A percentile compares a stretch with the other conserved stretches of the same genome.
Conservation (phyloP, 78 protist species). For the Diacronema lutheri region DNA sequence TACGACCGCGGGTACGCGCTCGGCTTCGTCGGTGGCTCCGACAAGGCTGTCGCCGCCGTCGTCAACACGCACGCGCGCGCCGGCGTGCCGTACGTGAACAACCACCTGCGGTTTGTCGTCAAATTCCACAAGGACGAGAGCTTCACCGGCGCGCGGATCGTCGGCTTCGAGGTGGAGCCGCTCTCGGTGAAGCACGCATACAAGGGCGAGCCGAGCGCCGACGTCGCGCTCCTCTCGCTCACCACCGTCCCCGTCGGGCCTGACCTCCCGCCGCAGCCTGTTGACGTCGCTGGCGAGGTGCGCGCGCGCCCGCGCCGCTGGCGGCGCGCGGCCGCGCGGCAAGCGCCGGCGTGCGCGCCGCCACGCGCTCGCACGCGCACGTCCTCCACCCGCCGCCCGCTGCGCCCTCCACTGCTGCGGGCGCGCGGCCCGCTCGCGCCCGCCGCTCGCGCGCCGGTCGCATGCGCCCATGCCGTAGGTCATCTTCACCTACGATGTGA, state of each 20-base stretch:
- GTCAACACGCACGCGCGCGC: neutral
- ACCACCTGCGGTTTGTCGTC: constrained; percentile 49
- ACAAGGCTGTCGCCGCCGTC: neutral
- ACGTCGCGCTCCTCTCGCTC: neutral
- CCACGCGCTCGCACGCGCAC: no score
- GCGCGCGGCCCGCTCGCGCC: no score
- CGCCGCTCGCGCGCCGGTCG: no score
- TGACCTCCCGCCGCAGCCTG: constrained; percentile 6
- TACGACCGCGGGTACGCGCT: constrained; percentile 16
- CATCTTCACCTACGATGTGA: constrained; percentile 14
- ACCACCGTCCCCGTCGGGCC: neutral
- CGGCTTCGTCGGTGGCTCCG: constrained; percentile 15
- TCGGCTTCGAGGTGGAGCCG: constrained; percentile 74
- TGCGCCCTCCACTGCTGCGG: neutral
- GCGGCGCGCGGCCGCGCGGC: neutral
- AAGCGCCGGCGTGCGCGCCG: no score
- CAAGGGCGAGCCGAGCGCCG: neutral
- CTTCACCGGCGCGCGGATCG: constrained; percentile 51
- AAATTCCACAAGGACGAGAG: constrained; percentile 17
- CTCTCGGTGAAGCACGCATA: constrained; percentile 22
- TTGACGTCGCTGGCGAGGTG: neutral
- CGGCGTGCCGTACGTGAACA: constrained; percentile 24
- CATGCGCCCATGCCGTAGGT: no score
- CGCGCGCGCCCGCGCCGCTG: no score
- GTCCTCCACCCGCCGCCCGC: neutral